Evolutionary conservation across 169 alveolate species (phyloP).

Genomic region (Eimeria brunetti): DNA sequence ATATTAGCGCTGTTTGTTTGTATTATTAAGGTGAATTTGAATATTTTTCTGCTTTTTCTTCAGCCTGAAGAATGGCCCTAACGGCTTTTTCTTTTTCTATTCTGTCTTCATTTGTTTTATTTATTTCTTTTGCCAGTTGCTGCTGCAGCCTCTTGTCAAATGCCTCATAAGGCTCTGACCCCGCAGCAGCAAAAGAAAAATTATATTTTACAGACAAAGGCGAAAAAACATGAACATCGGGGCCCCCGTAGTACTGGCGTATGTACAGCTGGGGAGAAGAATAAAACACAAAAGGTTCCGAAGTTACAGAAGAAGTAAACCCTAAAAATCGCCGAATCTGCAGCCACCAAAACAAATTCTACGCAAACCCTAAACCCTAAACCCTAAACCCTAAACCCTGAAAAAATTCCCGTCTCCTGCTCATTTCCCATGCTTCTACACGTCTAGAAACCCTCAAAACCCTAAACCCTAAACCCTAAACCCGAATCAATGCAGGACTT

Average conservation of each 20-base stretch:
- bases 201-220: constrained; percentile 86
- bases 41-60: not conserved
- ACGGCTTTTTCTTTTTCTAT: not conserved
- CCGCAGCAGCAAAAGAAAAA: constrained; percentile 89
- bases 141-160: not conserved
- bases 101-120: too few species aligned
- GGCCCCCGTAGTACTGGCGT: constrained; percentile 90
- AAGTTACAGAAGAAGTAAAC: constrained; percentile 86
- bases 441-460: too few species aligned
- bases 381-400: not conserved
- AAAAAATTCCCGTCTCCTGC: too few species aligned
- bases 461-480: too few species aligned
- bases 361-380: not conserved
- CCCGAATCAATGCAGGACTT: too few species aligned
- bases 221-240: constrained; percentile 86
- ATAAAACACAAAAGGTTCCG: constrained; percentile 91
- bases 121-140: too few species aligned
- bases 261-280: constrained; percentile 84
- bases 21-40: not conserved
- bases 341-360: not conserved
- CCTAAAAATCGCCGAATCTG: constrained; percentile 87
- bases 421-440: too few species aligned
- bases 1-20: not conserved
- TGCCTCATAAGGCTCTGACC: constrained; percentile 71
- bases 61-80: not conserved